phyloP scores from a whole-genome alignment of 164 flowering plant genomes.

The Liriodendron chinense region DNA sequence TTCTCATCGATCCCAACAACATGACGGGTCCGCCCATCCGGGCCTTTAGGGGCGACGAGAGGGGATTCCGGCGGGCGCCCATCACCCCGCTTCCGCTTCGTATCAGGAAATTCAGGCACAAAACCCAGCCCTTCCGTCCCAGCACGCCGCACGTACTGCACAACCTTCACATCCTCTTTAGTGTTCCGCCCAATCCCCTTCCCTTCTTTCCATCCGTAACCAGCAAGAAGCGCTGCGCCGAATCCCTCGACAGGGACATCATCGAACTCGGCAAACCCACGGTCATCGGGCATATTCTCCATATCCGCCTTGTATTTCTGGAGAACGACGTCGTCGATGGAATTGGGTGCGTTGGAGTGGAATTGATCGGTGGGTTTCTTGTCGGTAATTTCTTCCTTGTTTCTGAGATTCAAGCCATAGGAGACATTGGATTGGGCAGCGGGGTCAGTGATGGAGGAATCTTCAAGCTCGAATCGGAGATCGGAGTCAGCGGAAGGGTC shows the following conservation, averaged over 20 bases:
- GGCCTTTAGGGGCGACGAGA: constrained; percentile 19
- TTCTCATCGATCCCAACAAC: constrained; percentile 21
- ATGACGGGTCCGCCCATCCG: constrained; percentile 15
- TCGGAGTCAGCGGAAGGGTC: constrained; percentile 22
- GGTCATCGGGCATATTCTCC: constrained; percentile 52
- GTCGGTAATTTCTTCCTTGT: neutral
- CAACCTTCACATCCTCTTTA: constrained; percentile 57
- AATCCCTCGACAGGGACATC: constrained; percentile 76
- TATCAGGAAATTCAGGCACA: constrained; percentile 14
- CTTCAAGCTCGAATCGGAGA: constrained; percentile 44
- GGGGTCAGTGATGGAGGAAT: constrained; percentile 14
- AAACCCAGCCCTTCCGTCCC: constrained; percentile 56
- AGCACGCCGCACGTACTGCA: constrained; percentile 32
- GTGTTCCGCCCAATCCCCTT: constrained; percentile 64
- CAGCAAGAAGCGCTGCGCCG: constrained; percentile 60
- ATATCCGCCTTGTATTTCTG: constrained; percentile 56
- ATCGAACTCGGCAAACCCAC: constrained; percentile 43
- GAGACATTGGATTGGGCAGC: constrained; percentile 22
- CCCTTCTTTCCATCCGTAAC: constrained; percentile 83
- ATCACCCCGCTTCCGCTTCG: constrained; percentile 12
- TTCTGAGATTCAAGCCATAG: constrained; percentile 49
- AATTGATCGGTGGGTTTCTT: neutral
- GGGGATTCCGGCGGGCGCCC: constrained; percentile 6
- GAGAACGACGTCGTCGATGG: constrained; percentile 34
- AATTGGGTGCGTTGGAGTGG: neutral